Percentiles rank a stretch among this genome's conserved stretches.
Evolutionary conservation across 305 asterid genomes (phyloP).

Genomic region (Galium porrigens): DNA sequence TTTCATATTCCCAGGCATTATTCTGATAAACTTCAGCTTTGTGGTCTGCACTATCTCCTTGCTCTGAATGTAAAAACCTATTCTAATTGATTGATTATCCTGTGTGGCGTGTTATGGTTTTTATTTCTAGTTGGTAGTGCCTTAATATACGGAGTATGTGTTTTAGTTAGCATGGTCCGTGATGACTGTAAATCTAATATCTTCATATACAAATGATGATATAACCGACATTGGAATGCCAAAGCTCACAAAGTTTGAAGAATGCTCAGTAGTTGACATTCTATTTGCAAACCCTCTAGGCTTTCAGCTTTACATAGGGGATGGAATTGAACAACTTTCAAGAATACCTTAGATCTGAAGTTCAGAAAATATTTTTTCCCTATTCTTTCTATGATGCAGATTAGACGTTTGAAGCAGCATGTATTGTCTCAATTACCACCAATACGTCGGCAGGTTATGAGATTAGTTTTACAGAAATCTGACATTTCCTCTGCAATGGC

Average conservation of each 20-base stretch:
- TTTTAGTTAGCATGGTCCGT: background rate
- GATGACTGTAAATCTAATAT: background rate
- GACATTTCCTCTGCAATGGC: conserved; percentile 60
- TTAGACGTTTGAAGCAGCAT: conserved; percentile 82
- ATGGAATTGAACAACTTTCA: background rate
- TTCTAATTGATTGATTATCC: background rate
- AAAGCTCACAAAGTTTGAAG: too few species aligned
- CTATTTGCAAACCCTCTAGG: background rate
- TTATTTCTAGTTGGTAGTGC: background rate
- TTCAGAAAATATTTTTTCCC: conserved; percentile 4
- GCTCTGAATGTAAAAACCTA: background rate
- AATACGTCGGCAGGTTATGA: conserved; percentile 71
- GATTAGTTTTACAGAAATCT: conserved; percentile 45
- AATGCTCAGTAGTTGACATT: background rate
- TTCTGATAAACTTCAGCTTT: background rate
- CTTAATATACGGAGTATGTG: background rate
- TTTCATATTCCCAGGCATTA: conserved; percentile 9
- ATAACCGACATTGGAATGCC: background rate
- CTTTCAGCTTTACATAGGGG: background rate
- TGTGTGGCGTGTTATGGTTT: background rate
- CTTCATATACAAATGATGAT: background rate
- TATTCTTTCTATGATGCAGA: conserved; percentile 32
- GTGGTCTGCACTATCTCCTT: background rate
- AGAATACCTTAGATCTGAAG: background rate
- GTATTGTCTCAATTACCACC: conserved; percentile 84